A percentile compares a stretch with the other conserved stretches of the same genome.
phyloP scores from a whole-genome alignment of 306 rosid genomes.

The Quercus suber region DNA sequence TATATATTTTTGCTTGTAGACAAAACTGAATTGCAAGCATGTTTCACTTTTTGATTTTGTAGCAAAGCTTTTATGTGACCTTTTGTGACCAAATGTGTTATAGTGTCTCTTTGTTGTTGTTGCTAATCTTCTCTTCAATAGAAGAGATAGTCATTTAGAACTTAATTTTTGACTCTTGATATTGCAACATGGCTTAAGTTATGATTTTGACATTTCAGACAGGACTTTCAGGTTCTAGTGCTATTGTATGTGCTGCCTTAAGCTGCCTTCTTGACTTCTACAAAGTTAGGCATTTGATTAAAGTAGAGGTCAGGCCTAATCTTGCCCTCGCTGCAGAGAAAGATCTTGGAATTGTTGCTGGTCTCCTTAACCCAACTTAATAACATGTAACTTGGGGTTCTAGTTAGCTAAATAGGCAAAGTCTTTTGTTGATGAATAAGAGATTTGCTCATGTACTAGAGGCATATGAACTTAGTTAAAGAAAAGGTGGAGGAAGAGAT shows the following conservation, averaged over 20 bases:
- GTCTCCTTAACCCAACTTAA: constrained; percentile 42
- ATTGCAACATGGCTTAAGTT: constrained; percentile 12
- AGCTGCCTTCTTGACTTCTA: constrained; percentile 87
- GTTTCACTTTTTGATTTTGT: neutral
- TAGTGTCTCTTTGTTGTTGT: neutral
- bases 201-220: constrained; percentile 51
- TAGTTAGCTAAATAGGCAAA: too few relatives aligned
- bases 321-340: constrained; percentile 77
- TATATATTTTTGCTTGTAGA: neutral
- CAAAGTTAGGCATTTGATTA: constrained; percentile 58
- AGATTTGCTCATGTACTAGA: neutral
- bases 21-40: neutral
- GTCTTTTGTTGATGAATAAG: too few relatives aligned
- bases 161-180: neutral
- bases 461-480: neutral
- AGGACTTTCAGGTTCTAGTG: constrained; percentile 98
- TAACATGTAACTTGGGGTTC: too few relatives aligned
- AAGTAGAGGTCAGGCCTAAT: constrained; percentile 71
- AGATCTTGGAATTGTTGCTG: constrained; percentile 93
- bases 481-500: neutral
- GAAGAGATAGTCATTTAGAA: neutral
- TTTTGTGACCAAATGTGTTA: neutral
- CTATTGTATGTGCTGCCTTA: constrained; percentile 78
- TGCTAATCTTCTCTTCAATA: neutral
- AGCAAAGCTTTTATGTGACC: neutral